Conservation (phyloP, 805 yeast species). For the Hanseniaspora thailandica region DNA sequence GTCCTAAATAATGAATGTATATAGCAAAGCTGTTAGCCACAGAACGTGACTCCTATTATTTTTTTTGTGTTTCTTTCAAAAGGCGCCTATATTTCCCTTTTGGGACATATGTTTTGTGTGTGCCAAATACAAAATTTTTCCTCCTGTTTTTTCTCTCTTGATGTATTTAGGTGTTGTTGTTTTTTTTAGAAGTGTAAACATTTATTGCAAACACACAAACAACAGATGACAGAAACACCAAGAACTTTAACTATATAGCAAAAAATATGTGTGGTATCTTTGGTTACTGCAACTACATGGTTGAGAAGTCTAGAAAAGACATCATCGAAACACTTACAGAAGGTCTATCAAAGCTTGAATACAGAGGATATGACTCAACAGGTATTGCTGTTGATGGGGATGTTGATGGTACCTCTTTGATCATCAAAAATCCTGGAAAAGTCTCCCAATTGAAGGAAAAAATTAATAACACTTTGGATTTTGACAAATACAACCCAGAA, state of each 20-base stretch:
- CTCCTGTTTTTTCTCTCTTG: too few relatives aligned
- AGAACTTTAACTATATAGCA: neutral
- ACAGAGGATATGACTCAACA: slow-evolving; percentile 96
- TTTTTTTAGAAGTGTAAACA: too few relatives aligned
- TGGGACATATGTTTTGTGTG: neutral
- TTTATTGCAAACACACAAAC: too few relatives aligned
- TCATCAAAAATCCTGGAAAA: slow-evolving; percentile 83
- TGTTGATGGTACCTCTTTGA: slow-evolving; percentile 51
- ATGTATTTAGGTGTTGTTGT: too few relatives aligned
- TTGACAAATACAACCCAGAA: slow-evolving; percentile 34
- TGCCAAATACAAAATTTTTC: too few relatives aligned
- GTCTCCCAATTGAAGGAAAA: slow-evolving; percentile 67
- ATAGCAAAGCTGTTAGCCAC: too few relatives aligned
- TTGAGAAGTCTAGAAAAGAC: slow-evolving; percentile 84
- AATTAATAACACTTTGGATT: slow-evolving; percentile 32
- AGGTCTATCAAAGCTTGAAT: slow-evolving; percentile 79
- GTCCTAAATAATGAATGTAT: neutral
- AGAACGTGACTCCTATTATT: too few relatives aligned
- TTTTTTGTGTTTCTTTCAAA: neutral
- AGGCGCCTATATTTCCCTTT: neutral
- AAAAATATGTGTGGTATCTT: slow-evolving; percentile 73
- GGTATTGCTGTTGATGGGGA: slow-evolving; percentile 95
- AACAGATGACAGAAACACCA: neutral
- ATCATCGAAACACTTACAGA: slow-evolving; percentile 80
- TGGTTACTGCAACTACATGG: slow-evolving; percentile 93